Conservation (phyloP, 176 grass and related monocot genomes). For the Ensete glaucum region DNA sequence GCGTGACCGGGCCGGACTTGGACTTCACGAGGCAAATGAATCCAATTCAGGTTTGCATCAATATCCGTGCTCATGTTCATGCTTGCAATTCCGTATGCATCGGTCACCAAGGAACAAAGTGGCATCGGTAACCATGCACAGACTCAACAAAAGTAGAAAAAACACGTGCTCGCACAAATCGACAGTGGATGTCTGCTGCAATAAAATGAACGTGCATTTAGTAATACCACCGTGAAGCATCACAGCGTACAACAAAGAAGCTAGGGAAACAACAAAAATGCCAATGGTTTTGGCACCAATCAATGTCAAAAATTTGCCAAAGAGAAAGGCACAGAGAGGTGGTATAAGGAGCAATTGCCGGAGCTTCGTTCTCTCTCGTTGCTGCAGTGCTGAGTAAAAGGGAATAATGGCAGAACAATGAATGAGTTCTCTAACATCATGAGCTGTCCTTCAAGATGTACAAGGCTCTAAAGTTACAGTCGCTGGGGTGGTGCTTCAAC, state of each 20-base stretch:
- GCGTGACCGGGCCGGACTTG: no score
- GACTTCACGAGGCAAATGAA: no score
- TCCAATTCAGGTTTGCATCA: no score
- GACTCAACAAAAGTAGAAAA: not conserved
- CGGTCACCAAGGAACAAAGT: no score
- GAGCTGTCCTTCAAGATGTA: conserved; percentile 12
- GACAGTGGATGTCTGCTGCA: not conserved
- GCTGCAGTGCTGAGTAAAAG: no score
- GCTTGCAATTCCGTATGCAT: no score
- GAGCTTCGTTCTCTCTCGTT: not conserved
- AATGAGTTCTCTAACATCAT: no score
- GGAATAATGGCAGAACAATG: no score
- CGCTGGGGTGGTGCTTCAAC: not conserved
- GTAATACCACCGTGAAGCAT: not conserved
- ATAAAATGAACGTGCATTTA: not conserved
- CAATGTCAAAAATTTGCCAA: not conserved
- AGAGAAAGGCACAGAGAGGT: not conserved
- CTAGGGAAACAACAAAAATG: not conserved
- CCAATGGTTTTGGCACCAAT: not conserved
- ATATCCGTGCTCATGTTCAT: no score
- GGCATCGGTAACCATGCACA: no score
- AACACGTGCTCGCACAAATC: not conserved
- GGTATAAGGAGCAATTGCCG: not conserved
- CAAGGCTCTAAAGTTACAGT: conserved; percentile 3
- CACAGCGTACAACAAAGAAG: not conserved